phyloP scores from a whole-genome alignment of 768 basidiomycete species.

The Suillus subalutaceus region DNA sequence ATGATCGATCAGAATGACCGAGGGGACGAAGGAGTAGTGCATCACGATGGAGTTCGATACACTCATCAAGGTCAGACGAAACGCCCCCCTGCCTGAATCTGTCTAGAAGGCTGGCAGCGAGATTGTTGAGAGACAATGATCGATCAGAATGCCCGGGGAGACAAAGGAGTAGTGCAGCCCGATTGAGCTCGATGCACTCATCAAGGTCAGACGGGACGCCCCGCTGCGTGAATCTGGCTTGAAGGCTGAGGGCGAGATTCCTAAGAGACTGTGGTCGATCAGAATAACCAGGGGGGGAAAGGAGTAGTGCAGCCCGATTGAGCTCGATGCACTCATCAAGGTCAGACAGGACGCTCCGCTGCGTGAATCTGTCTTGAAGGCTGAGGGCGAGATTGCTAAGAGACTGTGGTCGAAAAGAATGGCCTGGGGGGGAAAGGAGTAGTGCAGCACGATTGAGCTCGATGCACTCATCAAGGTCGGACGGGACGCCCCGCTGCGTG shows the following conservation, averaged over 20 bases:
- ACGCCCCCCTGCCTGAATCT: background rate
- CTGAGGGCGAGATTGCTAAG: background rate
- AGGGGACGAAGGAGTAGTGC: background rate
- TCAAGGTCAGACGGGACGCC: background rate
- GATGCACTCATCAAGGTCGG: background rate
- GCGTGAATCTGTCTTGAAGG: background rate
- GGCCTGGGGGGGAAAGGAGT: background rate
- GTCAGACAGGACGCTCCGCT: background rate
- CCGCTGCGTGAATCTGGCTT: background rate
- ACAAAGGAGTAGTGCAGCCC: background rate
- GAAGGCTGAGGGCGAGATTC: background rate
- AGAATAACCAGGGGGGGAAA: background rate
- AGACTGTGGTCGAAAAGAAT: background rate
- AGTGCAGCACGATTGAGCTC: background rate
- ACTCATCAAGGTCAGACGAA: background rate
- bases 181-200: background rate
- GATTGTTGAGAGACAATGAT: background rate
- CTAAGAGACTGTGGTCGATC: background rate
- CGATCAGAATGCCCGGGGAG: background rate
- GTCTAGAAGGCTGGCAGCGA: background rate
- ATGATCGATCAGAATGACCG: background rate
- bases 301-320: background rate
- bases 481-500: background rate
- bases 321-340: background rate
- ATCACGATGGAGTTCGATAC: background rate